Percentiles rank a stretch among this genome's conserved stretches.
Evolutionary conservation across 2,329 filamentous ascomycete species (phyloP).

Genomic region (Claviceps paspali): DNA sequence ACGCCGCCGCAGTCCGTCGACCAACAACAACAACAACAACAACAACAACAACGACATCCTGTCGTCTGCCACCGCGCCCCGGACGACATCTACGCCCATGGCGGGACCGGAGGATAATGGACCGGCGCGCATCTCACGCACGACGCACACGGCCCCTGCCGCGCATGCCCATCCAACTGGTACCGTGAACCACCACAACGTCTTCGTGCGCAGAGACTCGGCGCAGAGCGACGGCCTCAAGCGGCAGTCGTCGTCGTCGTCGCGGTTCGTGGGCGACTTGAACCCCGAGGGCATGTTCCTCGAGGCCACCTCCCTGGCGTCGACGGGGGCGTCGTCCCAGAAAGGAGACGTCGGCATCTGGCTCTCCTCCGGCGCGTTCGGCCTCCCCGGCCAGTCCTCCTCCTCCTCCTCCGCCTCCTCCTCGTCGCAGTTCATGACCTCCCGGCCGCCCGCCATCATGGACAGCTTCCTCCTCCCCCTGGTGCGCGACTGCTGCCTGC

Average conservation of each 20-base stretch:
- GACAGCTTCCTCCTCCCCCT: slow-evolving; percentile 27
- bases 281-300: slow-evolving; percentile 46
- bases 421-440: slow-evolving; percentile 23
- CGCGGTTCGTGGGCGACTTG: slow-evolving; percentile 41
- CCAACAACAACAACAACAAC: too few species aligned
- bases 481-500: slow-evolving; percentile 29
- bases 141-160: too few species aligned
- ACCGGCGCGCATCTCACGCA: not conserved
- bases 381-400: slow-evolving; percentile 13
- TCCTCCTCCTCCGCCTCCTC: too few species aligned
- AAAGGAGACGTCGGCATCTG: slow-evolving; percentile 42
- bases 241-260: slow-evolving; percentile 16
- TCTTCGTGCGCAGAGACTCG: not conserved
- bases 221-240: not conserved
- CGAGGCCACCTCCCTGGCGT: slow-evolving; percentile 30
- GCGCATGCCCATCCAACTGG: too few species aligned
- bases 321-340: slow-evolving; percentile 22
- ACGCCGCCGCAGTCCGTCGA: too few species aligned
- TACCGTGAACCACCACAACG: too few species aligned
- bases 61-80: slow-evolving; percentile 1
- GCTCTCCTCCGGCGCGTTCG: slow-evolving; percentile 22
- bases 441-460: slow-evolving; percentile 22
- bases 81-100: not conserved
- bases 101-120: slow-evolving; percentile 3
- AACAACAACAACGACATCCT: too few species aligned